phyloP scores from a whole-genome alignment of 345 rosid genomes.

The Limnanthes douglasii region DNA sequence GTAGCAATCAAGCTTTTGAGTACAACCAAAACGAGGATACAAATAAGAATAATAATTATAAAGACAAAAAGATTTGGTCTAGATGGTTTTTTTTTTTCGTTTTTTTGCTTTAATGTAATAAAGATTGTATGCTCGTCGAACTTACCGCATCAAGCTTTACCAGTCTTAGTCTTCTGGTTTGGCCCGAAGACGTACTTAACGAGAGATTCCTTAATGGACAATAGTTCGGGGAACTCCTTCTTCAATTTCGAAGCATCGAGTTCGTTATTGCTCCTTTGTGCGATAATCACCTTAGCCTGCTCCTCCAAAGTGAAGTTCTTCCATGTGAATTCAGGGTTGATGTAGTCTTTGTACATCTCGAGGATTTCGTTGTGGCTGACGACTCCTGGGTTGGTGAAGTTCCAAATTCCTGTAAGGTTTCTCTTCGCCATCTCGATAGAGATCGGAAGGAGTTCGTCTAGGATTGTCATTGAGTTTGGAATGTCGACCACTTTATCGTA shows the following conservation, averaged over 20 bases:
- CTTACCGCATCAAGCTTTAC: constrained; percentile 21
- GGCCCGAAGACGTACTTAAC: constrained; percentile 69
- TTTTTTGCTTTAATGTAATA: too few relatives aligned
- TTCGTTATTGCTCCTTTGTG: constrained; percentile 94
- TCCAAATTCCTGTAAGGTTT: constrained; percentile 85
- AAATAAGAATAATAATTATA: too few relatives aligned
- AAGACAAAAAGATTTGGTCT: too few relatives aligned
- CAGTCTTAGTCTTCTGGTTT: constrained; percentile 43
- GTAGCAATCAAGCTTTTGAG: too few relatives aligned
- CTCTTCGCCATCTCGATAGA: constrained; percentile 95
- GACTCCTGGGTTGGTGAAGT: constrained; percentile 79
- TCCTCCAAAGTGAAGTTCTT: constrained; percentile 82
- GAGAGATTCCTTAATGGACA: constrained; percentile 75
- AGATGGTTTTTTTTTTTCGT: too few relatives aligned
- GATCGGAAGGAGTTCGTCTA: constrained; percentile 78
- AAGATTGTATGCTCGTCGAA: too few relatives aligned
- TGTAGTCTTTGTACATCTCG: constrained; percentile 61
- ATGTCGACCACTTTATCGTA: constrained; percentile 80
- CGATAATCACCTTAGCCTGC: constrained; percentile 78
- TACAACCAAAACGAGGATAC: too few relatives aligned
- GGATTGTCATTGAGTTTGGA: constrained; percentile 89
- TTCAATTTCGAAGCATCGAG: constrained; percentile 65
- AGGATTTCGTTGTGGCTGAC: constrained; percentile 90
- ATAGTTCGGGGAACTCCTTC: constrained; percentile 65
- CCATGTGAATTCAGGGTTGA: constrained; percentile 62